phyloP scores from a whole-genome alignment of 805 yeast species.

The Teunomyces panamensis region DNA sequence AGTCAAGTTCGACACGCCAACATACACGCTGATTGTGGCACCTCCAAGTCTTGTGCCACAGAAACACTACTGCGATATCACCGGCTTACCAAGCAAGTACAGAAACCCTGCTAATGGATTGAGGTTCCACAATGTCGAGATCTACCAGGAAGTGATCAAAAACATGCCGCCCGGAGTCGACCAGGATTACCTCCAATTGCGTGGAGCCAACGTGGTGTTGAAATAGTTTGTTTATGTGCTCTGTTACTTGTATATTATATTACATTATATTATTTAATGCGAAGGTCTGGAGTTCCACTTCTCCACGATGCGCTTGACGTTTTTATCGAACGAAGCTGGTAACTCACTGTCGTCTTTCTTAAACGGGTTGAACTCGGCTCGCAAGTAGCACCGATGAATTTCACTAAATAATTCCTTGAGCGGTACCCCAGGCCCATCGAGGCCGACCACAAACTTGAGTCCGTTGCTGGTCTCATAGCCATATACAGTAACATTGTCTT shows the following conservation, averaged over 20 bases:
- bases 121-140: conserved; percentile 79
- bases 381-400: conserved; percentile 54
- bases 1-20: conserved; percentile 51
- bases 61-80: conserved; percentile 87
- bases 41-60: conserved; percentile 84
- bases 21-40: conserved; percentile 70
- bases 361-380: conserved; percentile 64
- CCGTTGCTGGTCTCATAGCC: conserved; percentile 71
- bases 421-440: conserved; percentile 12
- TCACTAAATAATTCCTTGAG: conserved; percentile 9
- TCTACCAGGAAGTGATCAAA: conserved; percentile 67
- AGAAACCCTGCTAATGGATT: conserved; percentile 71
- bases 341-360: conserved; percentile 26
- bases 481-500: conserved; percentile 64
- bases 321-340: conserved; percentile 28
- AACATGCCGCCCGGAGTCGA: conserved; percentile 88
- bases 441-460: conserved; percentile 60
- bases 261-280: not conserved
- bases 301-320: conserved; percentile 24
- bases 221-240: conserved; percentile 30
- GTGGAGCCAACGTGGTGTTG: conserved; percentile 85
- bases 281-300: conserved; percentile 18
- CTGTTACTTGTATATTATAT: not conserved
- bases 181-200: conserved; percentile 82
- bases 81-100: conserved; percentile 81